These are phyloP conservation scores for California macrophylla DNA, from an alignment of 441 rosid species.

Conservation along the genomic window DNA sequence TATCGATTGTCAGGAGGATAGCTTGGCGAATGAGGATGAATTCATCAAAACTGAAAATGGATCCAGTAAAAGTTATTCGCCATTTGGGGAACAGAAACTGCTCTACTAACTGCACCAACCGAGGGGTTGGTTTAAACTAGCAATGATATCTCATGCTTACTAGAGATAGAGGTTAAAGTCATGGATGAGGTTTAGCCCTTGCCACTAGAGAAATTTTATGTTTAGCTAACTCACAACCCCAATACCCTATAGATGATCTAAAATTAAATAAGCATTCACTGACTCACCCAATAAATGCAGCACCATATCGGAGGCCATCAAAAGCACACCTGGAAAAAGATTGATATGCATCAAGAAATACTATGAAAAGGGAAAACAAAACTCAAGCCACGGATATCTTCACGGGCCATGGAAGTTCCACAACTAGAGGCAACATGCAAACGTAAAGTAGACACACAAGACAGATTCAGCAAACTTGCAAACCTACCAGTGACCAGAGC, in stretches of 20 bases:
- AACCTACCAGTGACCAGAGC: constrained; percentile 82
- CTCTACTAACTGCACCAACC: neutral
- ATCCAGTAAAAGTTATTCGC: constrained; percentile 11
- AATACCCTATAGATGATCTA: constrained; percentile 1
- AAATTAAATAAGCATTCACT: constrained; percentile 1
- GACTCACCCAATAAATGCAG: constrained; percentile 93
- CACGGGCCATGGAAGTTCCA: neutral
- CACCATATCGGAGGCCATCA: constrained; percentile 94
- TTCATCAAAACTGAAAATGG: constrained; percentile 72
- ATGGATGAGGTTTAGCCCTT: neutral
- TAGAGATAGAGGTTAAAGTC: neutral
- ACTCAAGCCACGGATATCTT: neutral
- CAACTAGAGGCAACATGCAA: neutral
- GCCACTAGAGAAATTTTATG: constrained; percentile 1
- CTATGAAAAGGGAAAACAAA: neutral
- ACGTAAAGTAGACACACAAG: neutral
- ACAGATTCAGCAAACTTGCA: neutral
- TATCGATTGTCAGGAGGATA: constrained; percentile 70
- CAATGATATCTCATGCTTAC: neutral
- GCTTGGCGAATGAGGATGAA: constrained; percentile 80
- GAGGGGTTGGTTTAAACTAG: neutral
- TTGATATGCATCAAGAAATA: constrained; percentile 5
- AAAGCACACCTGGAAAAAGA: constrained; percentile 71
- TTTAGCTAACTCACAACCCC: neutral
- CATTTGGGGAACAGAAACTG: neutral